These are phyloP conservation scores for Fusarium sp. DNA, from an alignment of 2,329 filamentous ascomycete genomes.

Conservation along the genomic window DNA sequence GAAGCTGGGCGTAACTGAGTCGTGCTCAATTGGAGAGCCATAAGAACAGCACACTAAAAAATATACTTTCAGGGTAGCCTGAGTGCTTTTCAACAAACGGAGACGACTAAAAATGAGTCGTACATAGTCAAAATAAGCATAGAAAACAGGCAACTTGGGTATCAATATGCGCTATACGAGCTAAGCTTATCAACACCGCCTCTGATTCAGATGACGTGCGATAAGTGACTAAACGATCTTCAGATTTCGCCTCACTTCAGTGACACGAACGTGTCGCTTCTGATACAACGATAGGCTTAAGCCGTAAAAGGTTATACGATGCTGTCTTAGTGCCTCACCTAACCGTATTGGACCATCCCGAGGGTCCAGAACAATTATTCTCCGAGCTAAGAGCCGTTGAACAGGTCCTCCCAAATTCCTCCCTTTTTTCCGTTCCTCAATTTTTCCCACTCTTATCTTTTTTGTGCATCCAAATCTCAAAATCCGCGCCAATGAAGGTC, in stretches of 20 bases:
- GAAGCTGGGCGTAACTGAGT: too few species aligned
- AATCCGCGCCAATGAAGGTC: slow-evolving; percentile 33
- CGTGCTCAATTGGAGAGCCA: too few species aligned
- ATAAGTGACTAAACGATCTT: background rate
- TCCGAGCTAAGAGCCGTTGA: slow-evolving; percentile 11
- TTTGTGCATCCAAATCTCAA: background rate
- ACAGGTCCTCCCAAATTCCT: slow-evolving; percentile 22
- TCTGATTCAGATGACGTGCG: background rate
- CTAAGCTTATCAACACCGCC: background rate
- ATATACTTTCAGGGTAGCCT: too few species aligned
- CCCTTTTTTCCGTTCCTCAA: slow-evolving; percentile 9
- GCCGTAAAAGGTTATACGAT: slow-evolving; percentile 44
- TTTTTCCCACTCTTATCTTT: slow-evolving; percentile 1
- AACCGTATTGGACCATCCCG: slow-evolving; percentile 38
- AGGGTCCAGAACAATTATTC: slow-evolving; percentile 33
- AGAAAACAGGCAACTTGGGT: background rate
- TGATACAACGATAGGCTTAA: slow-evolving; percentile 29
- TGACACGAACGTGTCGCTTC: background rate
- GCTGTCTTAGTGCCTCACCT: slow-evolving; percentile 41
- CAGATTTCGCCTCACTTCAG: background rate
- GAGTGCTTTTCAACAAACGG: too few species aligned
- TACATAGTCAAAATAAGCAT: background rate
- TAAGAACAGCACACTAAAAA: too few species aligned
- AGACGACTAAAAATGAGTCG: too few species aligned
- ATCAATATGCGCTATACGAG: background rate